phyloP scores from a whole-genome alignment of 2,329 filamentous ascomycete genomes.

The Tolypocladium paradoxum region DNA sequence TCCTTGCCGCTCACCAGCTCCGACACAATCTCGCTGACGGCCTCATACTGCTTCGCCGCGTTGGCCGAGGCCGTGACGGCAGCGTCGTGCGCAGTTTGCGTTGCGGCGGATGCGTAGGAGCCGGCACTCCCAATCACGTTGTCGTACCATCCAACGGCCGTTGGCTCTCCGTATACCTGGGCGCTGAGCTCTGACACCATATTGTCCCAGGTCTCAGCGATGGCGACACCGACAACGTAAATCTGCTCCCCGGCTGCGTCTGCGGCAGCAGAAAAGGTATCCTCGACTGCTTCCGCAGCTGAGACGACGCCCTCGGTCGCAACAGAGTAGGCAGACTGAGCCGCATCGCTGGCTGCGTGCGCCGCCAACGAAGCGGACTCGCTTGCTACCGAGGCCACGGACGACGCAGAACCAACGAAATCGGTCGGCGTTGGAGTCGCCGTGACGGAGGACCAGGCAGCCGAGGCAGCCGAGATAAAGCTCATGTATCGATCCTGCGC shows the following conservation, averaged over 20 bases:
- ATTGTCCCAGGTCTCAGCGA: slow-evolving; percentile 29
- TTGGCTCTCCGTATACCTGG: slow-evolving; percentile 60
- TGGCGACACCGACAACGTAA: slow-evolving; percentile 23
- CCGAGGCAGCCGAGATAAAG: slow-evolving; percentile 62
- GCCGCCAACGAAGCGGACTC: slow-evolving; percentile 34
- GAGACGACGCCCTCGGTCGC: slow-evolving; percentile 32
- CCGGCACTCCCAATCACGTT: slow-evolving; percentile 35
- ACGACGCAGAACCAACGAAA: slow-evolving; percentile 35
- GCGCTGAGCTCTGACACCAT: slow-evolving; percentile 52
- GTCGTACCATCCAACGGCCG: slow-evolving; percentile 44
- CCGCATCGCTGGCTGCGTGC: slow-evolving; percentile 36
- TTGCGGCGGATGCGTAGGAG: slow-evolving; percentile 50
- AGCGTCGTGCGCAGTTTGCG: slow-evolving; percentile 28
- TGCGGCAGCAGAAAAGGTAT: slow-evolving; percentile 26
- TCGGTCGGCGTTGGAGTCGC: slow-evolving; percentile 51
- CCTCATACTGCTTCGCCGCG: slow-evolving; percentile 54
- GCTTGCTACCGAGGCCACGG: slow-evolving; percentile 36
- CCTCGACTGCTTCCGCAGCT: slow-evolving; percentile 25
- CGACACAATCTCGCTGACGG: slow-evolving; percentile 60
- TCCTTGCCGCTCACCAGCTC: slow-evolving; percentile 71
- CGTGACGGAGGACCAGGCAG: slow-evolving; percentile 49
- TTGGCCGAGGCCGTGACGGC: slow-evolving; percentile 46
- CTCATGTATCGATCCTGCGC: slow-evolving; percentile 71
- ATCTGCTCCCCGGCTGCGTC: slow-evolving; percentile 34
- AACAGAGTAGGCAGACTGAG: slow-evolving; percentile 38